Evolutionary conservation across 805 yeast genomes (phyloP), one percentile per base, ranked within the genome.

Genomic region (Nakazawaea laoshanensis): DNA sequence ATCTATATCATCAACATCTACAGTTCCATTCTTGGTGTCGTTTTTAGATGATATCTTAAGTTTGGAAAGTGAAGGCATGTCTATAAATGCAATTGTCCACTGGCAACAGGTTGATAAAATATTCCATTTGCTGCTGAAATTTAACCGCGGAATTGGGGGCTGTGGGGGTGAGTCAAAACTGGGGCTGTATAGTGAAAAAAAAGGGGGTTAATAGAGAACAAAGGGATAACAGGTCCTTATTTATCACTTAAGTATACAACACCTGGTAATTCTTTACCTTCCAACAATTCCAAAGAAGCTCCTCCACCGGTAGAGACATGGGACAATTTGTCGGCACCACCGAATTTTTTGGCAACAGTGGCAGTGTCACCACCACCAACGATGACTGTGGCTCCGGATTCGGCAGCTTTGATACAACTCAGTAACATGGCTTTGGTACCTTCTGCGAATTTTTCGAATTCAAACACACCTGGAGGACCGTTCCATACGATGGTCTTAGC

Each of bases 281-380:
- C 98, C 59, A 92, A 78, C 59, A 92, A 80, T 70, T 92, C 98
- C 61, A 92, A 77, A 44, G 97, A 89, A 49, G 98, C 98, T 75
- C 98, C 98, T 70, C 98, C 98, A 70, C 98, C 98, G 44, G 98
- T 92, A 49, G 97, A 89, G 48, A 92, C 96, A 66, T 92, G 98
- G 34, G 96, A 86, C 55, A 92, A 76, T 74, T 92, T 85, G 60
- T 85, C 95, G 51, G 85, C 88, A 47, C 80, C 96, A 60, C 96
- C 96, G 67, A 69, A 92, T 74, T 92, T 92, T 86, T 89, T 89
- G 56, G 96, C 96, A 49, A 88, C 92, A 47, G 98, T 92, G 50
- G 98, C 98, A 53, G 98, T 92, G 68, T 92, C 98, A 76, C 98
- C 98, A 70, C 92, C 92, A 67, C 98, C 98, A 54, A 92, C 84